Evolutionary conservation across 1,284 basidiomycete genomes (phyloP).

Genomic region (Mycena citricolor): DNA sequence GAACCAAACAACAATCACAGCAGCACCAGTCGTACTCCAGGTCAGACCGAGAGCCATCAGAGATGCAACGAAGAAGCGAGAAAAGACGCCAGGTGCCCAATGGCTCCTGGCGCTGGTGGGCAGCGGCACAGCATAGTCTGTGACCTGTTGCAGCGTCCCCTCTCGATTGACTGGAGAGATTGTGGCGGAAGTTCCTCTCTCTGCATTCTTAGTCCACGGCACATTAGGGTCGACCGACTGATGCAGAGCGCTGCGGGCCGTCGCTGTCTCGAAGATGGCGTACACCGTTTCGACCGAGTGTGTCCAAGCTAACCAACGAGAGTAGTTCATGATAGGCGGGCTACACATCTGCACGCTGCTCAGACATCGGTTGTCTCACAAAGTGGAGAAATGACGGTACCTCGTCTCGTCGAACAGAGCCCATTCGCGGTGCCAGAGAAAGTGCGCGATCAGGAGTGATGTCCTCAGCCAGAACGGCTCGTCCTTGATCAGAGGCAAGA

Average conservation of each 20-base stretch:
- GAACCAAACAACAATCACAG: constrained; percentile 35
- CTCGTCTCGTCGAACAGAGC: constrained; percentile 19
- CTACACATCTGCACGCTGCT: constrained; percentile 10
- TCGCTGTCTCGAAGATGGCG: constrained; percentile 13
- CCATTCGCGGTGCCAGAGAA: constrained; percentile 16
- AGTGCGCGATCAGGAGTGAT: constrained; percentile 20
- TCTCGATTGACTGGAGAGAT: constrained; percentile 24
- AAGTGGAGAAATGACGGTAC: no score
- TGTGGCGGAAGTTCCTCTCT: constrained; percentile 3
- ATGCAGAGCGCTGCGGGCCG: constrained; percentile 8
- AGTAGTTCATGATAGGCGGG: constrained; percentile 25
- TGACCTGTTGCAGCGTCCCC: constrained; percentile 30
- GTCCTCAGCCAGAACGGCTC: constrained; percentile 14
- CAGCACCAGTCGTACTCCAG: constrained; percentile 40
- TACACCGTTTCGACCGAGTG: constrained; percentile 21
- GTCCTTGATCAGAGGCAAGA: constrained; percentile 24
- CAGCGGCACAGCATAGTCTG: constrained; percentile 26
- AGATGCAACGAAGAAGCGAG: constrained; percentile 36
- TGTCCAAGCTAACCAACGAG: constrained; percentile 21
- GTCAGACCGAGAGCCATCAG: constrained; percentile 35
- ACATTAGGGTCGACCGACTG: constrained; percentile 3
- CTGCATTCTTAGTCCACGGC: neutral
- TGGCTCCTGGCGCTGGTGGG: constrained; percentile 9
- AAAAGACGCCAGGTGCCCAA: constrained; percentile 31
- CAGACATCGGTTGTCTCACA: no score